These are phyloP conservation scores for Casuarina cunninghamiana DNA, from an alignment of 306 rosid species.

Conservation along the genomic window DNA sequence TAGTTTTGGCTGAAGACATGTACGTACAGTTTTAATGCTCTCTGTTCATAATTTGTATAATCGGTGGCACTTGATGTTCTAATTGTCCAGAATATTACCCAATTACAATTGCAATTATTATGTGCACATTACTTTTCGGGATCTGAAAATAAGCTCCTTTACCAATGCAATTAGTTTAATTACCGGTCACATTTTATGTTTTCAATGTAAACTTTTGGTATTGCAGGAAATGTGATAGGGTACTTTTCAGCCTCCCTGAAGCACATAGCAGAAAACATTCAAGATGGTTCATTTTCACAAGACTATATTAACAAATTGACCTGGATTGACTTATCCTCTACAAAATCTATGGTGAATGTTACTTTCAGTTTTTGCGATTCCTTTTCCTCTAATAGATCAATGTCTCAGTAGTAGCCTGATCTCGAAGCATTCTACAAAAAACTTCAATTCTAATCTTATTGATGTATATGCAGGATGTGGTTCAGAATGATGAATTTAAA, in stretches of 20 bases:
- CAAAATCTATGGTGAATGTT: constrained; percentile 47
- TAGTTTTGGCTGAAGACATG: neutral
- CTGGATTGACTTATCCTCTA: constrained; percentile 62
- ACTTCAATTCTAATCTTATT: constrained; percentile 5
- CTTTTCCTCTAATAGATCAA: neutral
- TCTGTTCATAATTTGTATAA: neutral
- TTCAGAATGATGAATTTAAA: constrained; percentile 41
- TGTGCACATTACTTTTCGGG: neutral
- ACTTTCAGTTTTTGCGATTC: neutral
- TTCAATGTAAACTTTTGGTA: constrained; percentile 7
- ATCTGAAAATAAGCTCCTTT: neutral
- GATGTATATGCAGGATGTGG: constrained; percentile 27
- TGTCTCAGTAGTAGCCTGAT: neutral
- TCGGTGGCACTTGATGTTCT: neutral
- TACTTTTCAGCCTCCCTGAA: constrained; percentile 74
- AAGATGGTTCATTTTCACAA: constrained; percentile 42
- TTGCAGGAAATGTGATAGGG: constrained; percentile 75
- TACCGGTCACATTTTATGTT: neutral
- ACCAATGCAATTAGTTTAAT: neutral
- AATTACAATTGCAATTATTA: neutral
- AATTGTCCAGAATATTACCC: neutral
- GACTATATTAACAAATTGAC: constrained; percentile 44
- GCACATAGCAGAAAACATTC: constrained; percentile 55
- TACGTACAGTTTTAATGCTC: neutral
- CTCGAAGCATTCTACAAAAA: neutral